Evolutionary conservation across 257 asterid species (phyloP).

Genomic region (Nemophila menziesii): DNA sequence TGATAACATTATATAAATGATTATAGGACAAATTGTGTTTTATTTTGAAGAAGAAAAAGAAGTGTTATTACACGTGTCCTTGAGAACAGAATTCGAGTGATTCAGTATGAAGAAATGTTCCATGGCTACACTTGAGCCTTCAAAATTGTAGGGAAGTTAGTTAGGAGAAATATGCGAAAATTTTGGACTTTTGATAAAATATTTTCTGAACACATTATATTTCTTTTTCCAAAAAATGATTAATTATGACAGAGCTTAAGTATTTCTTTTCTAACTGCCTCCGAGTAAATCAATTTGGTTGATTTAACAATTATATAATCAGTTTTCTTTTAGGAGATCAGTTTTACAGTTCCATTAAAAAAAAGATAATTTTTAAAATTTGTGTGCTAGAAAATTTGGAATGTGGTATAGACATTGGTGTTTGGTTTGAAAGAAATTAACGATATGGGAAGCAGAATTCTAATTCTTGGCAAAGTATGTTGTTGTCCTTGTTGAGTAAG

Average conservation of each 20-base stretch:
- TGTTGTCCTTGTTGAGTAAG: conserved; percentile 98
- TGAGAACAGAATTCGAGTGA: background rate
- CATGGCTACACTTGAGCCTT: background rate
- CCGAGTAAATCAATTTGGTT: no score
- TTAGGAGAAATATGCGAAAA: background rate
- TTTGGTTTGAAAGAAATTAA: conserved; percentile 22
- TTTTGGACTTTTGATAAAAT: background rate
- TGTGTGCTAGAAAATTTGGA: background rate
- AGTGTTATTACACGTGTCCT: background rate
- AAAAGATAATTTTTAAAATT: no score
- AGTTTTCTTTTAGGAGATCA: no score
- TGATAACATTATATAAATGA: no score
- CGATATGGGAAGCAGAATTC: conserved; percentile 53
- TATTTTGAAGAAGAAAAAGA: no score
- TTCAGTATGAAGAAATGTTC: background rate
- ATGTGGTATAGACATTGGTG: conserved; percentile 8
- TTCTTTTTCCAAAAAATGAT: no score
- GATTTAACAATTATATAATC: no score
- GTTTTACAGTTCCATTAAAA: background rate
- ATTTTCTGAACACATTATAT: background rate
- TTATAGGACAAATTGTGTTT: no score
- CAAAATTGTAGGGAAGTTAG: background rate
- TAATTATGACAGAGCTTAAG: no score
- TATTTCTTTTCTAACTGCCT: no score
- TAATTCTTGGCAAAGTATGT: conserved; percentile 54